phyloP scores from a whole-genome alignment of 2,329 filamentous ascomycete genomes.

The Aspergillus flavus region DNA sequence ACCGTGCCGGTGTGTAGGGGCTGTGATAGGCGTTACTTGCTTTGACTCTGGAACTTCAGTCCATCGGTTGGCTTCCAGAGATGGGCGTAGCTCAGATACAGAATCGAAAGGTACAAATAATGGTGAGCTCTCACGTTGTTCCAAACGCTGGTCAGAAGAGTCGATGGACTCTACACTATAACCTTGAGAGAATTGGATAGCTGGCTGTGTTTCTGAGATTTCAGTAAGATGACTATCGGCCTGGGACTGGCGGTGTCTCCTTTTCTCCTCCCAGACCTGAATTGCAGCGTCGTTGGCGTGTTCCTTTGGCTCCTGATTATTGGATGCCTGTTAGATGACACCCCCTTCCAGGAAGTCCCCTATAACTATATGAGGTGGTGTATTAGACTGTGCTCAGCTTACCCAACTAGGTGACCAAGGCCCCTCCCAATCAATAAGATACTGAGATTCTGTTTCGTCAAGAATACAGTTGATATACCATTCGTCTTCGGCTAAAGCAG shows the following conservation, averaged over 20 bases:
- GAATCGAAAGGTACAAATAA: slow-evolving; percentile 21
- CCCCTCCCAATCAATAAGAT: slow-evolving; percentile 44
- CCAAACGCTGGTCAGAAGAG: background rate
- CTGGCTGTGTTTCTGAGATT: slow-evolving; percentile 6
- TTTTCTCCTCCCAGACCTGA: slow-evolving; percentile 32
- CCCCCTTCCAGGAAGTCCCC: background rate
- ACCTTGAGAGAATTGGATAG: background rate
- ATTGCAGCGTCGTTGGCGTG: slow-evolving; percentile 36
- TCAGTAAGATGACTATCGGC: slow-evolving; percentile 12
- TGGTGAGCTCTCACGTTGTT: slow-evolving; percentile 16
- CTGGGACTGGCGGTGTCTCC: slow-evolving; percentile 13
- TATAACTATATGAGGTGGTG: background rate
- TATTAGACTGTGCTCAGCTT: slow-evolving; percentile 21
- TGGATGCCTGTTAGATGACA: slow-evolving; percentile 12
- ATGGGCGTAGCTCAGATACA: slow-evolving; percentile 5
- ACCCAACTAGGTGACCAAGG: slow-evolving; percentile 42
- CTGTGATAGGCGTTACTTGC: background rate
- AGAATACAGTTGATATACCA: slow-evolving; percentile 40
- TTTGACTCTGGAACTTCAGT: background rate
- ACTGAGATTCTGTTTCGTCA: slow-evolving; percentile 37
- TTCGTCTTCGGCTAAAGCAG: slow-evolving; percentile 31
- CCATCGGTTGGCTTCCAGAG: slow-evolving; percentile 1
- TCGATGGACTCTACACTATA: slow-evolving; percentile 5
- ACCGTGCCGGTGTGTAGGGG: background rate
- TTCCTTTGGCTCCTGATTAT: slow-evolving; percentile 37